A percentile compares a stretch with the other conserved stretches of the same genome.
Conservation (phyloP, 768 basidiomycete species). For the Lactarius evosmus region DNA sequence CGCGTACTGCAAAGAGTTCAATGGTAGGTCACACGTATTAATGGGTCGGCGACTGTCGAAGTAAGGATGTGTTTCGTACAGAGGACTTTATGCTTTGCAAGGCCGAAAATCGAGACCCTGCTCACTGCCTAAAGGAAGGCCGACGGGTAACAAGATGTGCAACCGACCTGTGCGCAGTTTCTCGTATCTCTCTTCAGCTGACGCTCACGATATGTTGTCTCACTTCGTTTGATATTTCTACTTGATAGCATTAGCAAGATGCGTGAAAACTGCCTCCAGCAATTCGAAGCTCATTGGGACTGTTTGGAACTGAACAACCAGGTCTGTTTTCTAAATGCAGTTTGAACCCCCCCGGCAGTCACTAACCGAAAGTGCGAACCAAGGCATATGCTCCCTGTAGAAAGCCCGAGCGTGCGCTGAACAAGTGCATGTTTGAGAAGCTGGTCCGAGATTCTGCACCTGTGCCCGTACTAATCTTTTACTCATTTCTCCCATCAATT, state of each 20-base stretch:
- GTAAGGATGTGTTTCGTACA: slow-evolving; percentile 32
- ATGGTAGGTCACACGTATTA: slow-evolving; percentile 57
- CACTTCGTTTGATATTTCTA: too few relatives aligned
- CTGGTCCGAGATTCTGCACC: slow-evolving; percentile 56
- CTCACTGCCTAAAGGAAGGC: slow-evolving; percentile 93
- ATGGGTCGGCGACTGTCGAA: neutral
- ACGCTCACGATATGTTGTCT: neutral
- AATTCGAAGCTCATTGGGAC: slow-evolving; percentile 91
- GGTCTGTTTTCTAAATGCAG: slow-evolving; percentile 45
- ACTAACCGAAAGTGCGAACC: slow-evolving; percentile 1
- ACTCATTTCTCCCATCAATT: neutral
- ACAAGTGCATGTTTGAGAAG: slow-evolving; percentile 95
- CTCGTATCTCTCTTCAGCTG: slow-evolving; percentile 3
- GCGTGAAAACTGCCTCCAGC: slow-evolving; percentile 81
- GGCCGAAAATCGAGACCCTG: slow-evolving; percentile 84
- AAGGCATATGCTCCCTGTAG: slow-evolving; percentile 91
- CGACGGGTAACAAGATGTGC: slow-evolving; percentile 94
- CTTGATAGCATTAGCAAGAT: slow-evolving; percentile 82
- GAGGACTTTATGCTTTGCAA: slow-evolving; percentile 99
- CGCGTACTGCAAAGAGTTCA: slow-evolving; percentile 92
- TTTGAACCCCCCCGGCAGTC: neutral
- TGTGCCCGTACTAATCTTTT: neutral
- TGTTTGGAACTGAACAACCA: slow-evolving; percentile 96
- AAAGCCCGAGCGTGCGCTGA: slow-evolving; percentile 81
- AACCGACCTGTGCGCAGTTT: slow-evolving; percentile 73